phyloP scores from a whole-genome alignment of 768 basidiomycete species.

The Lactarius tabidus region DNA sequence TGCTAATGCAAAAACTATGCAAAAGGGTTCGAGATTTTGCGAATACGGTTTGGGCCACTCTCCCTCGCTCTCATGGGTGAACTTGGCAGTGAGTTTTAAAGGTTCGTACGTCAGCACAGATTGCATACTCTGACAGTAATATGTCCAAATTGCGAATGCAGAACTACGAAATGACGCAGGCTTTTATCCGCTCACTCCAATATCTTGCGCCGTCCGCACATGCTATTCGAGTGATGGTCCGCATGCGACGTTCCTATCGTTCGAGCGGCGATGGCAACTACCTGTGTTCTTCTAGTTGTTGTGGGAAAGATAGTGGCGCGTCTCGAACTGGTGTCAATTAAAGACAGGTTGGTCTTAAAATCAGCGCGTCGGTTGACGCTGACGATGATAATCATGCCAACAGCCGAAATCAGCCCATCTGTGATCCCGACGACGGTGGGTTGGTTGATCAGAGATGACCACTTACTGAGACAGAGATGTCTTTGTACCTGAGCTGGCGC shows the following conservation, averaged over 20 bases:
- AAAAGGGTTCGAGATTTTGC: conserved; percentile 76
- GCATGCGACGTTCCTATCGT: conserved; percentile 65
- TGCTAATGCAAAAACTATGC: too few relatives aligned
- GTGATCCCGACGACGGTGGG: conserved; percentile 64
- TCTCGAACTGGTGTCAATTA: conserved; percentile 38
- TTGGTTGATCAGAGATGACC: conserved; percentile 70
- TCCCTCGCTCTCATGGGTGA: conserved; percentile 79
- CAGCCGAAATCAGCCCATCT: conserved; percentile 37
- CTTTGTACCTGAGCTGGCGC: conserved; percentile 74
- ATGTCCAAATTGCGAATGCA: conserved; percentile 31
- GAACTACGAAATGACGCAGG: conserved; percentile 82
- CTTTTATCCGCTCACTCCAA: conserved; percentile 80
- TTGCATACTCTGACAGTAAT: too few relatives aligned
- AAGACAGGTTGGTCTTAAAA: conserved; percentile 36
- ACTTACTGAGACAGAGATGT: conserved; percentile 86
- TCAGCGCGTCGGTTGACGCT: not conserved
- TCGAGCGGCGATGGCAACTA: conserved; percentile 90
- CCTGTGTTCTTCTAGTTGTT: conserved; percentile 95
- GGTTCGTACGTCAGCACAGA: conserved; percentile 40
- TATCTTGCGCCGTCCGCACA: conserved; percentile 71
- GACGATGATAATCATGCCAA: not conserved
- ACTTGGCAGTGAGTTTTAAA: conserved; percentile 83
- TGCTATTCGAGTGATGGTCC: conserved; percentile 68
- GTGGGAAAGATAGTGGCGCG: conserved; percentile 85
- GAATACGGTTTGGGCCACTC: conserved; percentile 81